Percentiles rank a stretch among this genome's conserved stretches.
Evolutionary conservation across 192 early-diverging fungal genomes (phyloP).

Genomic region (Podila epicladia): DNA sequence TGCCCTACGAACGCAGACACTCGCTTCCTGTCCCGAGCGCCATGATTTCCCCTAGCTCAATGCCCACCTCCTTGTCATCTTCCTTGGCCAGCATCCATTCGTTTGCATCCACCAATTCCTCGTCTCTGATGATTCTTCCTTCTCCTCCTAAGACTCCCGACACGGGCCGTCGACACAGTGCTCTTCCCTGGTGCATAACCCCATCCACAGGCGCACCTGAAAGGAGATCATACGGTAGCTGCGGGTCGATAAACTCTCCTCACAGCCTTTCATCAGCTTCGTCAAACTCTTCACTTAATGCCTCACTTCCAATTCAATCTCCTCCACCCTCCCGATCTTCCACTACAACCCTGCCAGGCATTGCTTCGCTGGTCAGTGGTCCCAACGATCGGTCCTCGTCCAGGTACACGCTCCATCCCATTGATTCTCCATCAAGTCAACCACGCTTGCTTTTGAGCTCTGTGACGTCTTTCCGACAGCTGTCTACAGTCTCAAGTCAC

Average conservation of each 20-base stretch:
- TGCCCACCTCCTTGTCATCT: background rate
- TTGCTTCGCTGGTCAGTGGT: conserved; percentile 32
- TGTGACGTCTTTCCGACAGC: background rate
- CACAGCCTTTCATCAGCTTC: conserved; percentile 3
- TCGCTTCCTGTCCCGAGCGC: conserved; percentile 23
- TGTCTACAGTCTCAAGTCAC: background rate
- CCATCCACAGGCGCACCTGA: conserved; percentile 6
- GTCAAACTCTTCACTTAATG: background rate
- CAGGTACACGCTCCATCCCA: background rate
- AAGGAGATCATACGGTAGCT: background rate
- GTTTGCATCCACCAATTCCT: background rate
- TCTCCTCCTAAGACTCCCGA: conserved; percentile 46
- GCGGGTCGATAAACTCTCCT: background rate
- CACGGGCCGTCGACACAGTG: conserved; percentile 15
- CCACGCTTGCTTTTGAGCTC: background rate
- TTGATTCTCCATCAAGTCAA: background rate
- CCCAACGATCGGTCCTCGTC: conserved; percentile 4
- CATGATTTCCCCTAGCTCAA: conserved; percentile 1
- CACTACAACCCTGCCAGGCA: conserved; percentile 28
- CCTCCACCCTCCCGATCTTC: background rate
- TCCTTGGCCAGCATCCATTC: conserved; percentile 4
- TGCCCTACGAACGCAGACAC: conserved; percentile 47
- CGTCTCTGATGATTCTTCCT: conserved; percentile 20
- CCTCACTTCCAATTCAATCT: background rate
- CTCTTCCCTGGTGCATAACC: conserved; percentile 28